phyloP scores from a whole-genome alignment of 306 rosid species.

The Gleditsia sinensis region DNA sequence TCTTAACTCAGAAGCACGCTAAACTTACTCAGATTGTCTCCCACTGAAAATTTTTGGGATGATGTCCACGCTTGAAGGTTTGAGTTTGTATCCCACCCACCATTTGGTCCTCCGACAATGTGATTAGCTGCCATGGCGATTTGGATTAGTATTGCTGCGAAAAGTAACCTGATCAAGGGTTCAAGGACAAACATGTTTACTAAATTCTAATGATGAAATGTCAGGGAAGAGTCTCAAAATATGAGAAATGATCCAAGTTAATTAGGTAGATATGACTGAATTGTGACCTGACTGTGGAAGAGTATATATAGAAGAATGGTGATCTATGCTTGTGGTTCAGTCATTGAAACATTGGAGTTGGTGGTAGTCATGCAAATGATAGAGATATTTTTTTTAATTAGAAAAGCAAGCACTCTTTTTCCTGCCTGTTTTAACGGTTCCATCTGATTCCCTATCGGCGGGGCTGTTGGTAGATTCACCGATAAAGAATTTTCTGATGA shows the following conservation, averaged over 20 bases:
- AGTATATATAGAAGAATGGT: constrained; percentile 41
- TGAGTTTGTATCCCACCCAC: constrained; percentile 66
- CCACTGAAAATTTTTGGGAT: constrained; percentile 51
- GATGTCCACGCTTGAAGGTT: constrained; percentile 68
- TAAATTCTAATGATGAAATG: neutral
- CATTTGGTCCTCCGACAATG: constrained; percentile 72
- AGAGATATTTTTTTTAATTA: constrained; percentile 12
- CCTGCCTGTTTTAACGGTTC: constrained; percentile 33
- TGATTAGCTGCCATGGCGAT: constrained; percentile 53
- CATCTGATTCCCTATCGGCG: constrained; percentile 20
- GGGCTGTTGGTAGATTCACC: constrained; percentile 35
- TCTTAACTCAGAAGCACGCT: constrained; percentile 11
- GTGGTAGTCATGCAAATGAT: constrained; percentile 26
- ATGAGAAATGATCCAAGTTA: constrained; percentile 13
- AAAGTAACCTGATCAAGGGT: constrained; percentile 42
- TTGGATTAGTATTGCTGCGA: constrained; percentile 46
- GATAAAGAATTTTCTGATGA: constrained; percentile 28
- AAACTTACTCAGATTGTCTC: constrained; percentile 76
- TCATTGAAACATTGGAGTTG: constrained; percentile 41
- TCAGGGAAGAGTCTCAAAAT: constrained; percentile 23
- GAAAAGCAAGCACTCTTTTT: constrained; percentile 29
- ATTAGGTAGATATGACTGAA: constrained; percentile 16
- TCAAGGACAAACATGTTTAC: constrained; percentile 48
- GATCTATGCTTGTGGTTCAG: constrained; percentile 27
- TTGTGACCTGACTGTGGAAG: constrained; percentile 18